Evolutionary conservation across 352 stramenopile genomes (phyloP), one percentile per base, ranked within the genome.

Genomic region (Phytophthora nicotianae): DNA sequence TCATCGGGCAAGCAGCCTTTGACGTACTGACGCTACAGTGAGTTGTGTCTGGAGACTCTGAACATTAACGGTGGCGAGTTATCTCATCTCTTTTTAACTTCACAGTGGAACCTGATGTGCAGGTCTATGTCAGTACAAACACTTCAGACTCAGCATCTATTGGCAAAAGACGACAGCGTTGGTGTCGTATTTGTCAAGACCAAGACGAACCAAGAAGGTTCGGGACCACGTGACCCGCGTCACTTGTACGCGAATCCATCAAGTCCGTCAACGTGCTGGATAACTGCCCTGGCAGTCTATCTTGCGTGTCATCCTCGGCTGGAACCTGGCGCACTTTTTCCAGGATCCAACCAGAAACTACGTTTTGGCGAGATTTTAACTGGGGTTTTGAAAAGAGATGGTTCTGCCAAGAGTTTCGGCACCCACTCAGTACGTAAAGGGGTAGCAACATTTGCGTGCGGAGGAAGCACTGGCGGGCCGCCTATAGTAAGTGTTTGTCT

Each of bases 401-500:
- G 32, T 14, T 38, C 32, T 16, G 4, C 32, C 32, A 46, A 23
- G 11, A 46, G 17, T 26, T 24, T 26, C 17, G 40, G 40, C 26
- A 46, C 19, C 16, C 47, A 29, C 17, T 35, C 11, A 27, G 14
- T 53, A 29, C 24, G 24, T 14, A 29, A 29, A 29, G 24, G 24
- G 7, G 24, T 29, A 29, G 24, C 24, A 29, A 29, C 24, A 29
- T 29, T 29, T 29, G 24, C 47, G 4, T 42, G 47, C 17, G 27
- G 27, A 32, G 47, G 29, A 32, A 53, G 17, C 17, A 52, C 29
- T 14, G 47, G 29, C 13, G 47, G 47, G 2, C 47, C 17, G 13
- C 33, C 47, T 6, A 43, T 53, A 43, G 47, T 53, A 19, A 53
- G 47, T 32, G 47, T 53, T 2, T 53, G 29, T 17, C 47, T 43